phyloP scores from a whole-genome alignment of 2,329 filamentous ascomycete genomes.

The Colletotrichum graminicola region DNA sequence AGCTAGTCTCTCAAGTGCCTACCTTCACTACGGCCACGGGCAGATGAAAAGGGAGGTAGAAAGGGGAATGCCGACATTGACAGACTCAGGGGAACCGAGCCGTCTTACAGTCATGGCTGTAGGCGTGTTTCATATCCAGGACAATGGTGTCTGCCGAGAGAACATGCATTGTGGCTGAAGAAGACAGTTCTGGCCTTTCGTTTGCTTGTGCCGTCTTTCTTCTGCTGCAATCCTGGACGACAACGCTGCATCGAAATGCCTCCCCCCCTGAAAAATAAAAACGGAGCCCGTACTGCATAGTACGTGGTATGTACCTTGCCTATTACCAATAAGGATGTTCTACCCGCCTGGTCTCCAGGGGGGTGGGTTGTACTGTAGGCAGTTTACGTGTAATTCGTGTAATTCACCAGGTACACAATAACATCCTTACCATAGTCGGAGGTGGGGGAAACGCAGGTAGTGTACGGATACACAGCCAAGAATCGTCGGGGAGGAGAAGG shows the following conservation, averaged over 20 bases:
- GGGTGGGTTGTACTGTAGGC: not conserved
- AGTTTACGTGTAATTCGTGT: too few relatives aligned
- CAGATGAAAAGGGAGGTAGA: not conserved
- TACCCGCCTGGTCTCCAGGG: not conserved
- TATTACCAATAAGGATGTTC: slow-evolving; percentile 11
- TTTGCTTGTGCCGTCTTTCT: not conserved
- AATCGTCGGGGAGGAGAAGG: not conserved
- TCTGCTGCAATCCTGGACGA: not conserved
- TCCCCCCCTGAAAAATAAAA: too few relatives aligned
- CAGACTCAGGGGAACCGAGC: not conserved
- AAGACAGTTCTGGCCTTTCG: not conserved
- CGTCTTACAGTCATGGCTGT: not conserved
- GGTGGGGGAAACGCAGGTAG: not conserved
- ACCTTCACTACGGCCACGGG: not conserved
- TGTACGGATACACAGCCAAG: not conserved
- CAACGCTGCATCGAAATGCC: not conserved
- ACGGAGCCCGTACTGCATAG: not conserved
- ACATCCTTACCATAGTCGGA: too few relatives aligned
- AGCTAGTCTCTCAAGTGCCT: not conserved
- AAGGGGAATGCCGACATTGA: not conserved
- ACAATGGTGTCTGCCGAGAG: too few relatives aligned
- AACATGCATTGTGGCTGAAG: too few relatives aligned
- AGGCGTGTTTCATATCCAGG: not conserved
- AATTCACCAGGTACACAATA: too few relatives aligned
- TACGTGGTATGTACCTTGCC: not conserved